phyloP scores from a whole-genome alignment of 2,329 filamentous ascomycete genomes.

The Tricladium varicosporioides region DNA sequence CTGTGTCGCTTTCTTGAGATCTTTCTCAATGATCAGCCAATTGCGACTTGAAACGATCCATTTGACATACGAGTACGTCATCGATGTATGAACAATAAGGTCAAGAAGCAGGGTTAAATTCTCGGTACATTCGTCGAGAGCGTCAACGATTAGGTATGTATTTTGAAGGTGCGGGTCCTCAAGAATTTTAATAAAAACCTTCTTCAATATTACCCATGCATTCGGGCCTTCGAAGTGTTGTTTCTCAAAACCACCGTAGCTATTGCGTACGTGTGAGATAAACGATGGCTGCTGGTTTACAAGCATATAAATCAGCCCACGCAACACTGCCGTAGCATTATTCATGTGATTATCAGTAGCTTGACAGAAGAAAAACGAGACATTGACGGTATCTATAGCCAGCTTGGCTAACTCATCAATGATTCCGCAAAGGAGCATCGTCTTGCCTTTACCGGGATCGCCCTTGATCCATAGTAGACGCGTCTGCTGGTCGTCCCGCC shows the following conservation, averaged over 20 bases:
- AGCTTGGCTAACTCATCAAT: conserved; percentile 14
- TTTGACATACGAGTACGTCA: background rate
- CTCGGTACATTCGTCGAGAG: too few relatives aligned
- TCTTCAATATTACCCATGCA: too few relatives aligned
- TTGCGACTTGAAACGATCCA: background rate
- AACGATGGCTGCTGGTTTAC: conserved; percentile 33
- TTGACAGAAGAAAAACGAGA: conserved; percentile 44
- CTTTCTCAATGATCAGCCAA: background rate
- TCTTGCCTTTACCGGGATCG: too few relatives aligned
- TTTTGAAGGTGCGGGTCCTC: too few relatives aligned
- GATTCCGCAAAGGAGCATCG: background rate
- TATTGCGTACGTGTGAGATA: conserved; percentile 33
- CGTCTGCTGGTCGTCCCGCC: background rate
- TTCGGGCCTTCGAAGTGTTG: too few relatives aligned
- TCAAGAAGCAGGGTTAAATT: background rate
- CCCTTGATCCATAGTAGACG: conserved; percentile 31
- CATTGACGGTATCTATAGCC: background rate
- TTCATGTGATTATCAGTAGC: conserved; percentile 37
- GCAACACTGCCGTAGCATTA: conserved; percentile 39
- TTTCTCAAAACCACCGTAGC: too few relatives aligned
- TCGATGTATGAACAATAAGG: background rate
- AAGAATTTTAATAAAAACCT: too few relatives aligned
- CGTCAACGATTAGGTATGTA: too few relatives aligned
- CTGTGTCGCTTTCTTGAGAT: background rate
- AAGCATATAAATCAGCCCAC: conserved; percentile 43